These are phyloP conservation scores for Dalbergia cultrata DNA, from an alignment of 306 rosid species.

Conservation along the genomic window DNA sequence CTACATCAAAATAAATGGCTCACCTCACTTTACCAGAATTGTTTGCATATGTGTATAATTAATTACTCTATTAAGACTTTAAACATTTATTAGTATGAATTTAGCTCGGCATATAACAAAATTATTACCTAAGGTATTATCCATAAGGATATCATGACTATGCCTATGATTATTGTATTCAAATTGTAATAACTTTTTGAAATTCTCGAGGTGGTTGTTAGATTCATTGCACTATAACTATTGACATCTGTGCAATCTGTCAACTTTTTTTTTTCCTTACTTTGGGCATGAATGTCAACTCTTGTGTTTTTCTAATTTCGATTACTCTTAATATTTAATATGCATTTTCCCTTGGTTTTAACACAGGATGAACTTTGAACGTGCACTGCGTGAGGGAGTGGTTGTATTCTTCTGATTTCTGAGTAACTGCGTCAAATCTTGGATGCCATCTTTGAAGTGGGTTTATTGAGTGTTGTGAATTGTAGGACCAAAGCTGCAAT, in stretches of 20 bases:
- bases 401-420: background rate
- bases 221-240: constrained; percentile 6
- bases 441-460: no score
- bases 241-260: background rate
- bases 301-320: background rate
- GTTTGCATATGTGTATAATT: background rate
- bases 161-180: background rate
- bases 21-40: background rate
- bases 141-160: background rate
- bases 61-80: background rate
- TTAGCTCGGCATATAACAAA: no score
- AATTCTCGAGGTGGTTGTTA: constrained; percentile 1
- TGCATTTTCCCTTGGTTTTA: background rate
- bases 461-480: constrained; percentile 29
- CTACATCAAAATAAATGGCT: no score
- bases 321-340: background rate
- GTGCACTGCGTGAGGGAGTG: background rate
- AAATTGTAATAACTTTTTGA: background rate
- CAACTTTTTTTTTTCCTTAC: background rate
- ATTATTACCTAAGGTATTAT: no score
- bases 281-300: constrained; percentile 1
- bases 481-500: constrained; percentile 42
- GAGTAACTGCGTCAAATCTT: no score
- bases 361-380: no score
- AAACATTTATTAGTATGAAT: background rate